Evolutionary conservation across 2,329 filamentous ascomycete genomes (phyloP).

Genomic region (Periglandula ipomoeae): DNA sequence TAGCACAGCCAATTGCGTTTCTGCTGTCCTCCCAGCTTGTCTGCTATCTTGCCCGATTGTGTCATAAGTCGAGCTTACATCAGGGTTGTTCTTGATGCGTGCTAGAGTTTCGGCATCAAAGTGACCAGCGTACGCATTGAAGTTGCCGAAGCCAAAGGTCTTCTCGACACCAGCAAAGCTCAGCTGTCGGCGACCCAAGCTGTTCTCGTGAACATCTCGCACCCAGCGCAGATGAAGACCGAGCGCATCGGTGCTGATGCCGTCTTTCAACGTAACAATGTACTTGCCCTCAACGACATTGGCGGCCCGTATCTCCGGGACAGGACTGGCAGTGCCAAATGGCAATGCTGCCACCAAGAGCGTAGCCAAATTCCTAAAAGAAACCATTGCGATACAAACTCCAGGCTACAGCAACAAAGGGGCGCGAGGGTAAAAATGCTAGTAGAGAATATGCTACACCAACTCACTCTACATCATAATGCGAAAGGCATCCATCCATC

Average conservation of each 20-base stretch:
- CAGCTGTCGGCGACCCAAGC: constrained; percentile 23
- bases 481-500: too few species aligned
- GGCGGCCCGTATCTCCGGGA: not conserved
- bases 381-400: not conserved
- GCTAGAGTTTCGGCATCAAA: constrained; percentile 33
- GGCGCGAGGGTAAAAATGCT: not conserved
- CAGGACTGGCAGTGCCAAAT: not conserved
- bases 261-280: constrained; percentile 35
- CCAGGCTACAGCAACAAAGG: not conserved
- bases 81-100: constrained; percentile 27
- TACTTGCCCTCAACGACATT: constrained; percentile 29
- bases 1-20: too few species aligned
- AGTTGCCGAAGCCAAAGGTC: constrained; percentile 22
- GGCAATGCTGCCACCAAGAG: not conserved
- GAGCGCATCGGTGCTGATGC: constrained; percentile 20
- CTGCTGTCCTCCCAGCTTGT: too few species aligned
- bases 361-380: not conserved
- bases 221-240: constrained; percentile 27
- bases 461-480: too few species aligned
- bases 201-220: constrained; percentile 20
- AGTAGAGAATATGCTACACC: too few species aligned
- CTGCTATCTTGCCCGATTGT: too few species aligned
- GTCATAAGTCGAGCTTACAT: constrained; percentile 20
- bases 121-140: constrained; percentile 33
- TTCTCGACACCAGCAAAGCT: constrained; percentile 22